phyloP scores from a whole-genome alignment of 805 yeast genomes.

The Lipomyces sp. region DNA sequence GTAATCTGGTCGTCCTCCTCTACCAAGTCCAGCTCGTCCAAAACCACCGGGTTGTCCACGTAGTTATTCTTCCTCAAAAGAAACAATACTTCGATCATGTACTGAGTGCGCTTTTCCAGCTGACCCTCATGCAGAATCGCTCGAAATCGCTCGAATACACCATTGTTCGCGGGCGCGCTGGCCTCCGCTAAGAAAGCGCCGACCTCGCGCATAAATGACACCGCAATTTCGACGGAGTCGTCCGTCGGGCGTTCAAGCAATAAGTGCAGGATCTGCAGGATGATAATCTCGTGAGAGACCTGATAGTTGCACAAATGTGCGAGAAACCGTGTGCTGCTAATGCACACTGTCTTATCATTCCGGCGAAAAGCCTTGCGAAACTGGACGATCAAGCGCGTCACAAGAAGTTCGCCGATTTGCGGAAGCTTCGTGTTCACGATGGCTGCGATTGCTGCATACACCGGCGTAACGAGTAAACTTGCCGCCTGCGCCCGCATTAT shows the following conservation, averaged over 20 bases:
- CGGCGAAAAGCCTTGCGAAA: constrained; percentile 54
- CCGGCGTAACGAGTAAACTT: constrained; percentile 45
- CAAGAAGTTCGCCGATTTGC: constrained; percentile 57
- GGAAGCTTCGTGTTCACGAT: constrained; percentile 67
- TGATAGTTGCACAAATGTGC: constrained; percentile 62
- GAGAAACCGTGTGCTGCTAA: constrained; percentile 49
- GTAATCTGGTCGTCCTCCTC: constrained; percentile 60
- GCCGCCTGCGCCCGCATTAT: constrained; percentile 53
- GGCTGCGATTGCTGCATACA: constrained; percentile 56
- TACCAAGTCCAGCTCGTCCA: constrained; percentile 53
- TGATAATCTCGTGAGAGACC: constrained; percentile 54
- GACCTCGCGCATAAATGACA: constrained; percentile 47
- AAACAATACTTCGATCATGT: constrained; percentile 51
- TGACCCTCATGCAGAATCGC: constrained; percentile 55
- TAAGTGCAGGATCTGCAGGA: constrained; percentile 51
- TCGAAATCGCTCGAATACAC: constrained; percentile 59
- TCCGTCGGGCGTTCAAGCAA: constrained; percentile 50
- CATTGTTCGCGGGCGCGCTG: constrained; percentile 47
- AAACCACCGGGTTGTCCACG: constrained; percentile 42
- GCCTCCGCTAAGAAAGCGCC: constrained; percentile 51
- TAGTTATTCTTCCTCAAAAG: constrained; percentile 48
- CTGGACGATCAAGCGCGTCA: constrained; percentile 52
- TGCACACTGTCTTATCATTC: constrained; percentile 46
- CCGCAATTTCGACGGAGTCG: constrained; percentile 55
- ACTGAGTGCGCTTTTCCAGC: constrained; percentile 45